Evolutionary conservation across 148 eudicot genomes (phyloP).

Genomic region (Camellia lanceoleosa): DNA sequence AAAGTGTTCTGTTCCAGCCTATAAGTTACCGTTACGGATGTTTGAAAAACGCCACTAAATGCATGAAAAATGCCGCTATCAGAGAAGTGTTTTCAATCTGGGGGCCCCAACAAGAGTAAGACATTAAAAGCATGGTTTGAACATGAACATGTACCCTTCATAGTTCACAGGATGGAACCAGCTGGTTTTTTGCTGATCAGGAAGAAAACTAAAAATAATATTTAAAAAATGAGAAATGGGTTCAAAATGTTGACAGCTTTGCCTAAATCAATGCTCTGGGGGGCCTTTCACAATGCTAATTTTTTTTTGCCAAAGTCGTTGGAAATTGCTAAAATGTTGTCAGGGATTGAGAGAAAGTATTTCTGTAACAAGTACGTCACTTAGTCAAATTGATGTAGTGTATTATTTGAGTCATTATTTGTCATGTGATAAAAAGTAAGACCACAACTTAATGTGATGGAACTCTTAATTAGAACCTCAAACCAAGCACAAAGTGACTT

Average conservation of each 20-base stretch:
- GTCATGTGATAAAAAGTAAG: no score
- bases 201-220: neutral
- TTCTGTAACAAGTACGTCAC: no score
- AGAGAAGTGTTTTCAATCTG: neutral
- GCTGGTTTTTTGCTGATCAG: neutral
- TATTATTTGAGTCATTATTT: no score
- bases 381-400: no score
- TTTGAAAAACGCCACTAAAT: no score
- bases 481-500: no score
- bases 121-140: neutral
- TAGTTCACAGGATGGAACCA: neutral
- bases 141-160: neutral
- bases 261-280: neutral
- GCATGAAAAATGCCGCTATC: neutral
- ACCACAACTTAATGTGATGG: no score
- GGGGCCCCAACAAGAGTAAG: neutral
- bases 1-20: no score
- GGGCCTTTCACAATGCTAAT: neutral
- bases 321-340: neutral
- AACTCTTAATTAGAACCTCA: no score
- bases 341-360: neutral
- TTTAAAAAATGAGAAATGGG: neutral
- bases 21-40: no score
- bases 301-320: neutral
- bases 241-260: neutral